Evolutionary conservation across 257 asterid genomes (phyloP).

Genomic region (Galeopsis tetrahit): DNA sequence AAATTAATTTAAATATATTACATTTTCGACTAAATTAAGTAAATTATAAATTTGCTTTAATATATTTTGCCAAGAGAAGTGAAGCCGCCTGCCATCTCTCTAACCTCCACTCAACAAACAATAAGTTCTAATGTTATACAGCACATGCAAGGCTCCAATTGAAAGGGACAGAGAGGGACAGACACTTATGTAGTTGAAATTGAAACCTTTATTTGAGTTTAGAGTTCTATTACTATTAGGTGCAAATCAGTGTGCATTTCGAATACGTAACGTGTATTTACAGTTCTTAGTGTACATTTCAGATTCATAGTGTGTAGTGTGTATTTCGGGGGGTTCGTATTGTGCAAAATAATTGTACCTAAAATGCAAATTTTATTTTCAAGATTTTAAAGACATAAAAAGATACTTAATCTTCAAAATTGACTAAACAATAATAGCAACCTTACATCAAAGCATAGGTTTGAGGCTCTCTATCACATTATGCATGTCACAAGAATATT

Average conservation of each 20-base stretch:
- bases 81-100: constrained; percentile 16
- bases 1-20: background rate
- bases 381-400: background rate
- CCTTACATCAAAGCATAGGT: constrained; percentile 5
- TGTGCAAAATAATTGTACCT: too few species aligned
- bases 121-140: constrained; percentile 19
- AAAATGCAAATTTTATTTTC: too few species aligned
- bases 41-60: background rate
- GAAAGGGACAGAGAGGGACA: constrained; percentile 43
- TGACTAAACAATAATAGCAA: constrained; percentile 23
- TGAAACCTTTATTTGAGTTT: too few species aligned
- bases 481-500: constrained; percentile 28
- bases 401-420: background rate
- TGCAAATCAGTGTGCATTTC: too few species aligned
- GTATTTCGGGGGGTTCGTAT: too few species aligned
- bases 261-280: too few species aligned
- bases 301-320: too few species aligned
- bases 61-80: constrained; percentile 3
- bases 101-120: constrained; percentile 33
- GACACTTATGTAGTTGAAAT: constrained; percentile 18
- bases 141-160: constrained; percentile 31
- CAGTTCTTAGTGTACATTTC: too few species aligned
- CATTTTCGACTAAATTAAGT: background rate
- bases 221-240: too few species aligned
- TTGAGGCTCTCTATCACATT: background rate